Base-by-base conservation (phyloP, 2,329 filamentous ascomycete species). In the Dothideomycetidae sp. region DNA sequence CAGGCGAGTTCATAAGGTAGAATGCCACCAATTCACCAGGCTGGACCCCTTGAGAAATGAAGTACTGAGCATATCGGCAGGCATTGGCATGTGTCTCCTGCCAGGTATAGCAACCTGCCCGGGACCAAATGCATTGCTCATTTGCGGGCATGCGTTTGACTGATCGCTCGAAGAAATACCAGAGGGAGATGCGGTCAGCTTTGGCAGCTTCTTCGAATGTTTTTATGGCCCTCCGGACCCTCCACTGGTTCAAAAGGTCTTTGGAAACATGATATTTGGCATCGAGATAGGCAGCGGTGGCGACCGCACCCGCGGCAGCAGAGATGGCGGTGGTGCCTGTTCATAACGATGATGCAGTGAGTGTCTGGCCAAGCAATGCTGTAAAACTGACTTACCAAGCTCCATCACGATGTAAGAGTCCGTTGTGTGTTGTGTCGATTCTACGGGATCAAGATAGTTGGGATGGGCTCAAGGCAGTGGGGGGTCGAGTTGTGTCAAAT, bases 261-360 rank as follows among this genome's bases (percentile, higher is more conserved):
- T 79, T 72, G 29, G 58, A 53, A 34, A 85, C 52, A 51, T 80
- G 72, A 48, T 70, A 75, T 59, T 79, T 82, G 37, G 73, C 81
- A 50, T 85, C 71, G 31, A 81, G 59, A 47, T 82, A 81, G 10
- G 67, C 65, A 29, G 70, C 67, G 10, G 61, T 59, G 13, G 51
- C 51, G n/a, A 46, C 45, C 11, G 44, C 50, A 17, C 48, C 48
- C 14, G 47, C 48, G 7, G 48, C 50, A 17, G 29, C 29, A 19
- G 21, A 7, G 7, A 26, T 26, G n/a, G 7, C 21, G 7, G n/a
- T 26, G 21, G 21, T 26, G n/a, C n/a, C n/a, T n/a, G n/a, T n/a
- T n/a, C n/a, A n/a, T n/a, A n/a, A n/a, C n/a, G n/a, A n/a, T n/a
- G n/a, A n/a, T n/a, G n/a, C n/a, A 26, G 21, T 26, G n/a, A 7